These are phyloP conservation scores for Lasiosphaeria ovina DNA, from an alignment of 495 filamentous ascomycete genomes.

Conservation along the genomic window DNA sequence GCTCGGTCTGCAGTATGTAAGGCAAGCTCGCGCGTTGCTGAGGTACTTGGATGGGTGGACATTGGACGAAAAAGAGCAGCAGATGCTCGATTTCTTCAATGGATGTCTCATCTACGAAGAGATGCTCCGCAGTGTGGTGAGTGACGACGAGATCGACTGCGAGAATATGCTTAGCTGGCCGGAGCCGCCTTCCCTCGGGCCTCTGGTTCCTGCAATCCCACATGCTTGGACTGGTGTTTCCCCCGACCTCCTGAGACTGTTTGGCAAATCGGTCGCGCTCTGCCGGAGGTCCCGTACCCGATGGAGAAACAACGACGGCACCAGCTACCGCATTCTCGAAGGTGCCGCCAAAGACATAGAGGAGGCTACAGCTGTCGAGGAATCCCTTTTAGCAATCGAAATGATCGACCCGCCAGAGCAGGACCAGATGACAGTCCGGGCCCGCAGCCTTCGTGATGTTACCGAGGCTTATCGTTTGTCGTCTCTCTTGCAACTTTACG, in stretches of 20 bases:
- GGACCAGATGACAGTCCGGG: not conserved
- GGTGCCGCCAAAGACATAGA: conserved; percentile 33
- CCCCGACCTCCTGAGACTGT: conserved; percentile 26
- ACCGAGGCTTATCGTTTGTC: conserved; percentile 34
- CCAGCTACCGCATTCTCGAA: conserved; percentile 28
- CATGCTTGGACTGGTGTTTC: conserved; percentile 35
- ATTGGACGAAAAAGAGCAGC: conserved; percentile 18
- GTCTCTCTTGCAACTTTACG: conserved; percentile 33
- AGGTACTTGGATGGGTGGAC: conserved; percentile 20
- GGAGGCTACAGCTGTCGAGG: conserved; percentile 28
- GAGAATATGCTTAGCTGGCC: conserved; percentile 37
- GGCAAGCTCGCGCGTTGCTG: conserved; percentile 28
- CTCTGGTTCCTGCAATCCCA: conserved; percentile 16
- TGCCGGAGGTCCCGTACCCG: conserved; percentile 32
- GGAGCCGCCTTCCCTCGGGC: conserved; percentile 16
- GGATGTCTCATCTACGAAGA: conserved; percentile 38
- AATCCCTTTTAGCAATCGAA: conserved; percentile 20
- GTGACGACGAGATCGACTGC: conserved; percentile 32
- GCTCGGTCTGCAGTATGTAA: conserved; percentile 29
- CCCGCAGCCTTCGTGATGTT: conserved; percentile 18
- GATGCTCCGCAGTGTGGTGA: conserved; percentile 37
- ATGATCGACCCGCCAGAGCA: conserved; percentile 6
- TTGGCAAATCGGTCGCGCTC: conserved; percentile 35
- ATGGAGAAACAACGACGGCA: conserved; percentile 31
- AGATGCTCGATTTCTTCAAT: conserved; percentile 32